These are phyloP conservation scores for Hibiscus syriacus DNA, from an alignment of 345 rosid genomes.

Conservation along the genomic window DNA sequence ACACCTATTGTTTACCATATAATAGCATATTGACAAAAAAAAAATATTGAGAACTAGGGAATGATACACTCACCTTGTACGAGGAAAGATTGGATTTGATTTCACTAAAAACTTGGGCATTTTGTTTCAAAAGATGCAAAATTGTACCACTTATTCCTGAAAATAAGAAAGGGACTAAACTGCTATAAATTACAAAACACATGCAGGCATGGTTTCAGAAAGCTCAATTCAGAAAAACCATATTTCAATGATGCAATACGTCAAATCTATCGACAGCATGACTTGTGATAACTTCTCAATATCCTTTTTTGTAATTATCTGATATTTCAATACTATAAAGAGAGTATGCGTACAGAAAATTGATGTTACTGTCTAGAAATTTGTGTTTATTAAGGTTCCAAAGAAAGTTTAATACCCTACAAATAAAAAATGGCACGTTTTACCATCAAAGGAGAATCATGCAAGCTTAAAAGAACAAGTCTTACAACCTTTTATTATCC, in stretches of 20 bases:
- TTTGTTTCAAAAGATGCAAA: conserved; percentile 67
- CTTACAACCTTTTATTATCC: not conserved
- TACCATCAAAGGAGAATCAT: not conserved
- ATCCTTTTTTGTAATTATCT: not conserved
- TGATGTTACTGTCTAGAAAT: not conserved
- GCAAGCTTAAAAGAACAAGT: not conserved
- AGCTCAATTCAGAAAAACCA: not conserved
- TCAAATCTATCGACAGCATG: not conserved
- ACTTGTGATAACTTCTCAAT: not conserved
- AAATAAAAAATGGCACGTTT: not conserved
- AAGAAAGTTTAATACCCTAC: not conserved
- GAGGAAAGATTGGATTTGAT: conserved; percentile 65
- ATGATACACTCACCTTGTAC: conserved; percentile 45
- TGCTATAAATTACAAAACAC: not conserved
- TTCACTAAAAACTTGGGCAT: conserved; percentile 54
- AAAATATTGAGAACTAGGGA: conserved; percentile 3
- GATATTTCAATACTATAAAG: not conserved
- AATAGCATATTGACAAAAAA: no score
- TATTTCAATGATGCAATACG: not conserved
- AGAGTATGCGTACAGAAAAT: not conserved
- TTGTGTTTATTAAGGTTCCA: not conserved
- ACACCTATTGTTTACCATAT: not conserved
- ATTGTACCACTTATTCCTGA: conserved; percentile 62
- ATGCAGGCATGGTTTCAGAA: not conserved
- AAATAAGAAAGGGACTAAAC: conserved; percentile 6